These are phyloP conservation scores for Pyrenophora teres DNA, from an alignment of 2,329 filamentous ascomycete species.

Conservation along the genomic window DNA sequence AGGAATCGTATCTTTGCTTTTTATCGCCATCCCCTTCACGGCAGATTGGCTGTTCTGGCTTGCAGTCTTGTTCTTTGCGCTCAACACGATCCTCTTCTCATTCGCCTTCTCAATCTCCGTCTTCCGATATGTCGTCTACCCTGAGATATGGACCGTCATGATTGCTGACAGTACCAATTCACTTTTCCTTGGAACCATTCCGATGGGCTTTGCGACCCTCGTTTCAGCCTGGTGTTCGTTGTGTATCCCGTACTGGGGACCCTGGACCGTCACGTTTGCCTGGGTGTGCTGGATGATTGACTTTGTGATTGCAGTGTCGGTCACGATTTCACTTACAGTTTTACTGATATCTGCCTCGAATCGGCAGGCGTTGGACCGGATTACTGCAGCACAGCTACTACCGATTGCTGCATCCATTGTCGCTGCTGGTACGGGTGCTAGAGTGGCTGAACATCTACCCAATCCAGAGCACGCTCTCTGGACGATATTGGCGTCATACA, in stretches of 20 bases:
- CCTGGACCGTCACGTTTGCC: constrained; percentile 55
- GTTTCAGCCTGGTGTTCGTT: constrained; percentile 67
- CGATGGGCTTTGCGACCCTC: constrained; percentile 71
- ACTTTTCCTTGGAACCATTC: constrained; percentile 69
- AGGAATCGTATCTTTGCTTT: constrained; percentile 67
- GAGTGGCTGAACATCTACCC: constrained; percentile 65
- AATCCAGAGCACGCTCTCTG: constrained; percentile 60
- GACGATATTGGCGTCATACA: constrained; percentile 68
- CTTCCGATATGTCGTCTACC: constrained; percentile 67
- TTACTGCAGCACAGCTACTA: constrained; percentile 68
- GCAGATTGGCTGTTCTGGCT: constrained; percentile 62
- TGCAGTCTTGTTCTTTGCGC: constrained; percentile 63
- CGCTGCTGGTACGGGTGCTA: constrained; percentile 66
- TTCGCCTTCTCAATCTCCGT: constrained; percentile 60
- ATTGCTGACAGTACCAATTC: constrained; percentile 68
- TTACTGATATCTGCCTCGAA: constrained; percentile 55
- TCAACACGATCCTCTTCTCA: constrained; percentile 64
- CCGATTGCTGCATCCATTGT: constrained; percentile 71
- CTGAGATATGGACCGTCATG: constrained; percentile 68
- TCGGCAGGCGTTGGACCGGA: constrained; percentile 46
- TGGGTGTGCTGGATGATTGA: constrained; percentile 59
- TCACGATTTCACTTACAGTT: constrained; percentile 57
- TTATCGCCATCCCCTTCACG: constrained; percentile 66
- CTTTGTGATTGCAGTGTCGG: constrained; percentile 50
- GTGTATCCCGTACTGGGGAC: constrained; percentile 65